Percentiles rank a stretch among this genome's conserved stretches.
These are phyloP conservation scores for Dissoconium aciculare DNA, from an alignment of 2,329 filamentous ascomycete species.

Conservation along the genomic window DNA sequence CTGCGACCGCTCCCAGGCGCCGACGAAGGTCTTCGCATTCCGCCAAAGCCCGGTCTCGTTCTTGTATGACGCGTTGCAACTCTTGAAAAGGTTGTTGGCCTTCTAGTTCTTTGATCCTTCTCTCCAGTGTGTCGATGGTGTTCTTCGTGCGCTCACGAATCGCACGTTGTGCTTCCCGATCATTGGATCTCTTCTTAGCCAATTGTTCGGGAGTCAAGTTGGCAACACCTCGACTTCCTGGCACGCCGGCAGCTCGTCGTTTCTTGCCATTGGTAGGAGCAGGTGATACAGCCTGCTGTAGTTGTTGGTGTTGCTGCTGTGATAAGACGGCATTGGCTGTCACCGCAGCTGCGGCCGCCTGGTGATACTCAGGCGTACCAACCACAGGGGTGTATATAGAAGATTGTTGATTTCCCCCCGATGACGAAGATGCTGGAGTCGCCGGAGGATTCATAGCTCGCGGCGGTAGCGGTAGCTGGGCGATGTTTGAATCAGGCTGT, in stretches of 20 bases:
- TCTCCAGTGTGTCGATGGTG: slow-evolving; percentile 62
- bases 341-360: slow-evolving; percentile 1
- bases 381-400: not conserved
- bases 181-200: slow-evolving; percentile 78
- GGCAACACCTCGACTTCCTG: slow-evolving; percentile 54
- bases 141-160: slow-evolving; percentile 70
- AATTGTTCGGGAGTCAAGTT: slow-evolving; percentile 79
- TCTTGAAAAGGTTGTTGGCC: slow-evolving; percentile 73
- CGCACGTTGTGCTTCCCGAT: slow-evolving; percentile 72
- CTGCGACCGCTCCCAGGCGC: slow-evolving; percentile 34
- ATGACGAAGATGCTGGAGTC: not conserved
- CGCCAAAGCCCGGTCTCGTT: slow-evolving; percentile 53
- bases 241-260: slow-evolving; percentile 22
- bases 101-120: slow-evolving; percentile 58
- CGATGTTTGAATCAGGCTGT: too few relatives aligned
- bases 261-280: slow-evolving; percentile 17
- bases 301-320: slow-evolving; percentile 1
- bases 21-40: slow-evolving; percentile 68
- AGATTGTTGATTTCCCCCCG: not conserved
- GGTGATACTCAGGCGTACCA: not conserved
- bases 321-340: slow-evolving; percentile 1
- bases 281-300: slow-evolving; percentile 1
- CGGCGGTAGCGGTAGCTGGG: too few relatives aligned
- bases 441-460: slow-evolving; percentile 1
- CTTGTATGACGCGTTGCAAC: slow-evolving; percentile 56